Evolutionary conservation across 441 rosid genomes (phyloP), one percentile per base, ranked within the genome.

Genomic region (Erodium texanum): DNA sequence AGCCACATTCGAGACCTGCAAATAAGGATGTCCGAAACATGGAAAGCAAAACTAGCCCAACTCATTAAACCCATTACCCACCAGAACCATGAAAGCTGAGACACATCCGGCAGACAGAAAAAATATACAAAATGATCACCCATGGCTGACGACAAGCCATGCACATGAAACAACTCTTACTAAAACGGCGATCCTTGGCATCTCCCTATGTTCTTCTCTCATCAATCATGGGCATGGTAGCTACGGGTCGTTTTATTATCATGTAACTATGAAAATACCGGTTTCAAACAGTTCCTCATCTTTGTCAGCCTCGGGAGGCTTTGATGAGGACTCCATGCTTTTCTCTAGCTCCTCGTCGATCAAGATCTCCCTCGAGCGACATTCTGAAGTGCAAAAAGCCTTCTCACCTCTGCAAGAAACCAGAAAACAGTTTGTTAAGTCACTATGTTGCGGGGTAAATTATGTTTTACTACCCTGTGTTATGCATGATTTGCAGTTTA

Each of bases 71-170:
- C 34, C 34, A 29, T 29, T 29, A 29, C 34, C 34, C 34, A 11
- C 71, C 76, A 54, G 14, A 62, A 27, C 15, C 43, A 50, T 16
- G 71, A 54, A 63, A 16, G 41, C 62, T 4, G 29, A 64, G 24
- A 54, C 50, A 50, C 19, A 68, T 63, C n/a, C 67, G 54, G 71
- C 12, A 22, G 7, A 52, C 9, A n/a, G 15, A 34, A 34, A 64
- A 62, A 32, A 63, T 52, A 41, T 62, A 68, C 67, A 73, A 11
- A 38, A 71, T 54, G 70, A 65, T 48, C 77, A 20, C 85, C 96
- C 89, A 80, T 80, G 96, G 94, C 96, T 82, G 88, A 86, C 69
- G 62, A 64, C 61, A 70, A 45, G 54, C 10, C 78, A 82, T 80
- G 79, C 77, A 80, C 83, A 83, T 68, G 77, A 70, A 62, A 72